A percentile compares a stretch with the other conserved stretches of the same genome.
These are phyloP conservation scores for Fusarium kyushuense DNA, from an alignment of 2,329 filamentous ascomycete genomes.

Conservation along the genomic window DNA sequence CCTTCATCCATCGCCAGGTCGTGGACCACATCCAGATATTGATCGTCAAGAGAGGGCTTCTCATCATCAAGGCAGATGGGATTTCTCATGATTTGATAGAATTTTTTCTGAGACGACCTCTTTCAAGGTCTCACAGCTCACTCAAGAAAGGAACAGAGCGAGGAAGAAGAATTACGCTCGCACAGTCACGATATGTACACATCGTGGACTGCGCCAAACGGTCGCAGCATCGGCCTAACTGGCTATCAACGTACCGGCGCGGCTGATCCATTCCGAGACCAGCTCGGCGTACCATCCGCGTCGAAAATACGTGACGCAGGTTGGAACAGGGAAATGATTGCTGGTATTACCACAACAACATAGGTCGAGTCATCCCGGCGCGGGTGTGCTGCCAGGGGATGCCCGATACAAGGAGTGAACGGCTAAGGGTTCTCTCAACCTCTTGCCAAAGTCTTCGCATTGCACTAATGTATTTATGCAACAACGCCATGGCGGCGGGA, in stretches of 20 bases:
- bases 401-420: slow-evolving; percentile 52
- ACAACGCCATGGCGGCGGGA: slow-evolving; percentile 75
- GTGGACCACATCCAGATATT: slow-evolving; percentile 50
- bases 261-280: slow-evolving; percentile 55
- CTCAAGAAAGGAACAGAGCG: slow-evolving; percentile 51
- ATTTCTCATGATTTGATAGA: slow-evolving; percentile 43
- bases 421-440: slow-evolving; percentile 50
- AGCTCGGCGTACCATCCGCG: slow-evolving; percentile 57
- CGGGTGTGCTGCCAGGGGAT: slow-evolving; percentile 44
- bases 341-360: slow-evolving; percentile 50
- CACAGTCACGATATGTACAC: slow-evolving; percentile 44
- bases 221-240: slow-evolving; percentile 68
- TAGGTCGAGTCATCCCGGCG: slow-evolving; percentile 49
- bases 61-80: slow-evolving; percentile 36
- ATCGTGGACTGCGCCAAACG: slow-evolving; percentile 53
- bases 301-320: slow-evolving; percentile 47
- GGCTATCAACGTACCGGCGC: slow-evolving; percentile 47
- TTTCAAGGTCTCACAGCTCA: slow-evolving; percentile 39
- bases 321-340: slow-evolving; percentile 46
- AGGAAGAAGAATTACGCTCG: slow-evolving; percentile 44
- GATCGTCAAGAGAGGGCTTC: slow-evolving; percentile 43
- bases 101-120: slow-evolving; percentile 29
- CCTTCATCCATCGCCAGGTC: slow-evolving; percentile 47
- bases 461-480: slow-evolving; percentile 46
- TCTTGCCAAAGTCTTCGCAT: slow-evolving; percentile 41